These are phyloP conservation scores for Lentinula lateritia DNA, from an alignment of 768 basidiomycete genomes.

Conservation along the genomic window DNA sequence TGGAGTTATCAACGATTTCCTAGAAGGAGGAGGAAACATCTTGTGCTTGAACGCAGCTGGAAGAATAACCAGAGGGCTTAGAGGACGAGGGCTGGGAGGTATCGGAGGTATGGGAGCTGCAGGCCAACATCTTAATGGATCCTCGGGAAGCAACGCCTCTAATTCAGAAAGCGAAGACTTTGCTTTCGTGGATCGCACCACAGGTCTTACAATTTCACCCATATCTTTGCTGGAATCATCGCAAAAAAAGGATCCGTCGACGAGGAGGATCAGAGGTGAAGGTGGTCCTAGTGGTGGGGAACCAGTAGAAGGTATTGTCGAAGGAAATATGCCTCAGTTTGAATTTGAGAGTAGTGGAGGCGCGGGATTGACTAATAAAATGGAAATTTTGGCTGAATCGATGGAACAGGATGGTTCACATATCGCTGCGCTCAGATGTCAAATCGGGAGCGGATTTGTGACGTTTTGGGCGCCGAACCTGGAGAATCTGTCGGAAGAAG, in stretches of 20 bases:
- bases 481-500: slow-evolving; percentile 26
- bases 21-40: not conserved
- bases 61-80: not conserved
- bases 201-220: not conserved
- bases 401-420: not conserved
- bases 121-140: not conserved
- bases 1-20: not conserved
- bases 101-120: not conserved
- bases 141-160: not conserved
- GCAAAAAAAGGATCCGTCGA: not conserved
- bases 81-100: not conserved
- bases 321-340: not conserved
- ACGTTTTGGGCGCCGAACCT: slow-evolving; percentile 39
- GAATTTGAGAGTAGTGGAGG: not conserved
- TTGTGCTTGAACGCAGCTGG: not conserved
- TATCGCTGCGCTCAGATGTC: slow-evolving; percentile 9
- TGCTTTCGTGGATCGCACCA: not conserved
- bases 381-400: not conserved
- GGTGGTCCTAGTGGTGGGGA: not conserved
- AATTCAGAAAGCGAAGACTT: not conserved
- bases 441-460: slow-evolving; percentile 28
- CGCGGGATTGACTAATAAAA: not conserved
- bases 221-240: not conserved
- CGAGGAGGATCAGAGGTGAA: not conserved
- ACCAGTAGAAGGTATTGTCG: not conserved